Conservation (phyloP, 306 rosid genomes). For the Vachellia pachyceras region DNA sequence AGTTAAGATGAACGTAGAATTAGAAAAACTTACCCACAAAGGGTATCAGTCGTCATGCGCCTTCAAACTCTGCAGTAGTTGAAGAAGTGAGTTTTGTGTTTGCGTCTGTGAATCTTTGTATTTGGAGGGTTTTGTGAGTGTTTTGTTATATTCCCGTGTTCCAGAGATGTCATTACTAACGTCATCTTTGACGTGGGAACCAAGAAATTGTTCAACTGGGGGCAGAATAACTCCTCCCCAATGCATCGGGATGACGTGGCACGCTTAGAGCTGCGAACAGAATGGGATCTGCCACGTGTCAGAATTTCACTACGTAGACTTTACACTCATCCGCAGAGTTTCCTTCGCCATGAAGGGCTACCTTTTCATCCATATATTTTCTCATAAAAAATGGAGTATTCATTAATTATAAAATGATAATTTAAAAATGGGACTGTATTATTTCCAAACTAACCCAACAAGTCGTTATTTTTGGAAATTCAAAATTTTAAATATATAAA, state of each 20-base stretch:
- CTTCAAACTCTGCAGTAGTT: neutral
- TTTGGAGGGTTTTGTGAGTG: slow-evolving; percentile 36
- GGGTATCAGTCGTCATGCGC: slow-evolving; percentile 47
- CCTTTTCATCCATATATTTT: neutral
- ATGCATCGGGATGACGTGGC: slow-evolving; percentile 50
- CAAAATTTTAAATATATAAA: no score
- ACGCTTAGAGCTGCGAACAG: neutral
- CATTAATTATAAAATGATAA: no score
- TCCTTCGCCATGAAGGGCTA: slow-evolving; percentile 49
- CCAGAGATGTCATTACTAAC: slow-evolving; percentile 19
- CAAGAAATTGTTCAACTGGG: slow-evolving; percentile 22
- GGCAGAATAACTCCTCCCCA: neutral
- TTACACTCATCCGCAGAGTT: neutral
- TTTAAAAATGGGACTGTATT: no score
- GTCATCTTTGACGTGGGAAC: slow-evolving; percentile 43
- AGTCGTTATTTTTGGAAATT: no score
- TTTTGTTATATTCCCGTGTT: slow-evolving; percentile 20
- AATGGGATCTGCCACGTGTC: slow-evolving; percentile 43
- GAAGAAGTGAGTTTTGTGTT: neutral
- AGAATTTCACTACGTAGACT: neutral
- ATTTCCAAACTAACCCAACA: no score
- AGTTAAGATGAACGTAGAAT: slow-evolving; percentile 6
- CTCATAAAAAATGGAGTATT: no score
- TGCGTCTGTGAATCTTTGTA: neutral
- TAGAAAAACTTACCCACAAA: slow-evolving; percentile 50